phyloP scores from a whole-genome alignment of 78 protist species.

The Dictyostelium citrinum region DNA sequence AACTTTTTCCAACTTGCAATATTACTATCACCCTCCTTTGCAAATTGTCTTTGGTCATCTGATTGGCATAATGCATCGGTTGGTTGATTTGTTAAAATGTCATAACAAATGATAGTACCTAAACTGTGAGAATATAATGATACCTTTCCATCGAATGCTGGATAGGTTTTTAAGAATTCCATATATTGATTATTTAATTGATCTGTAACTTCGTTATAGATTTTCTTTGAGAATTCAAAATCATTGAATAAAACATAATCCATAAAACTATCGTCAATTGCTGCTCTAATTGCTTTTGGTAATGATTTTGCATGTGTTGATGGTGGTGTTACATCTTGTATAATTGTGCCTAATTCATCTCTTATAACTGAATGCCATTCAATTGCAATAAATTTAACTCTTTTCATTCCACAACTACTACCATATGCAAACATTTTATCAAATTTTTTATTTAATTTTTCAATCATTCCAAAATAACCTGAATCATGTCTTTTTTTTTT shows the following conservation, averaged over 20 bases:
- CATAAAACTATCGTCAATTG: constrained; percentile 25
- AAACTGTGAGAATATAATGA: constrained; percentile 25
- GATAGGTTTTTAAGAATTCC: constrained; percentile 3
- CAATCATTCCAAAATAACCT: constrained; percentile 1
- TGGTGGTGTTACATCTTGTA: constrained; percentile 49
- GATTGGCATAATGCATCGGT: not conserved
- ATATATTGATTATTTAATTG: constrained; percentile 20
- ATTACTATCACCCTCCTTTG: not conserved
- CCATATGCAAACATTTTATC: not conserved
- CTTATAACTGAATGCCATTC: constrained; percentile 57
- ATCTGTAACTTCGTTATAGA: constrained; percentile 20
- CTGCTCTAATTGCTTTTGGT: not conserved
- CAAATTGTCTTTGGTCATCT: not conserved
- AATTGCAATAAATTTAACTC: constrained; percentile 31
- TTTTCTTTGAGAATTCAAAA: constrained; percentile 4
- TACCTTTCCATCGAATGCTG: constrained; percentile 43
- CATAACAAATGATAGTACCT: constrained; percentile 28
- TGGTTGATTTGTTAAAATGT: constrained; percentile 11
- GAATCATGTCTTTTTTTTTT: too few species aligned
- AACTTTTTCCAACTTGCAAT: constrained; percentile 15
- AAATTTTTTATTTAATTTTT: constrained; percentile 1
- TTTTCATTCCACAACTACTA: not conserved
- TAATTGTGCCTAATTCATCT: not conserved
- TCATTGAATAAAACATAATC: constrained; percentile 21
- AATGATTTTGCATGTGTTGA: not conserved